Percentiles rank a stretch among this genome's conserved stretches.
Conservation (phyloP, 441 rosid species). For the Lepidium campestre region DNA sequence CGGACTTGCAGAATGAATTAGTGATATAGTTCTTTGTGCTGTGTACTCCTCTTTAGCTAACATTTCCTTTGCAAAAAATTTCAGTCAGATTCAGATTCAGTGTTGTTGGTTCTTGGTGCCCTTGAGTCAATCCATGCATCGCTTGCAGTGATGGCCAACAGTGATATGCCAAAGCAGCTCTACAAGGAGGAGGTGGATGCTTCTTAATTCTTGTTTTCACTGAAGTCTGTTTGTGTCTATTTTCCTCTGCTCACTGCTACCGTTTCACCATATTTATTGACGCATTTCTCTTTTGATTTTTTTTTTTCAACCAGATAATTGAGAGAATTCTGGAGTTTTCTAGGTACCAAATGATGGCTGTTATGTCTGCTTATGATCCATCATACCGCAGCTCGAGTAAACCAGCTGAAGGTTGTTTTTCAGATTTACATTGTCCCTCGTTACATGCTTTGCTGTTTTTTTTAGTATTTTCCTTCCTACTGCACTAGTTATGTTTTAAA, state of each 20-base stretch:
- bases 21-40: background rate
- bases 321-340: conserved; percentile 96
- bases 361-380: conserved; percentile 94
- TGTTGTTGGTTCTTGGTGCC: conserved; percentile 65
- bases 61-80: conserved; percentile 21
- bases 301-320: conserved; percentile 57
- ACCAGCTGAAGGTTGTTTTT: conserved; percentile 77
- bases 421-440: conserved; percentile 7
- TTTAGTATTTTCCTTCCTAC: background rate
- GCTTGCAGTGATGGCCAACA: conserved; percentile 83
- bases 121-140: conserved; percentile 95
- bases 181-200: conserved; percentile 87
- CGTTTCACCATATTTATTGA: conserved; percentile 3
- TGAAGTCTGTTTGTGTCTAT: conserved; percentile 4
- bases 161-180: conserved; percentile 92
- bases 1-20: conserved; percentile 6
- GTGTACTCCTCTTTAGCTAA: conserved; percentile 4
- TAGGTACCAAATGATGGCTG: conserved; percentile 79
- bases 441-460: background rate
- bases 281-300: background rate
- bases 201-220: conserved; percentile 10
- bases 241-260: conserved; percentile 3
- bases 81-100: conserved; percentile 79
- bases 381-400: conserved; percentile 76
- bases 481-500: conserved; percentile 4